A percentile compares a stretch with the other conserved stretches of the same genome.
These are phyloP conservation scores for Ceratocystis cubensis DNA, from an alignment of 2,329 filamentous ascomycete species.

Conservation along the genomic window DNA sequence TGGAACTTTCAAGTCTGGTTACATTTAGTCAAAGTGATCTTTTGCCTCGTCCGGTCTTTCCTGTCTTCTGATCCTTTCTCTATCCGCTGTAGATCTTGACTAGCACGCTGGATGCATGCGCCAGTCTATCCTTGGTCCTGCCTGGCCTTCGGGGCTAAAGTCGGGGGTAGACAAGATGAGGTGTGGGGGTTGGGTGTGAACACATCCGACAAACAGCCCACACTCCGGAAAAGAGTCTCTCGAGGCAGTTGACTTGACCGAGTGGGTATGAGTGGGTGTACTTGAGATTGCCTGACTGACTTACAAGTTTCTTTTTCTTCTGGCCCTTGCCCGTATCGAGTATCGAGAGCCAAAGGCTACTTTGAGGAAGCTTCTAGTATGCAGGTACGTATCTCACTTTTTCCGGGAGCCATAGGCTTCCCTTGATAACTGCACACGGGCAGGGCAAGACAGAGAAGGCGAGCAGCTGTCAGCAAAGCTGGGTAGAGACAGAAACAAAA, in stretches of 20 bases:
- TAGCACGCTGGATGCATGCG: conserved; percentile 1
- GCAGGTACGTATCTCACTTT: not conserved
- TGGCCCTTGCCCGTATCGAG: no score
- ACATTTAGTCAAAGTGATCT: not conserved
- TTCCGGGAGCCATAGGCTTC: not conserved
- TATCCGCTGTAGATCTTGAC: not conserved
- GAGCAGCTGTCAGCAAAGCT: not conserved
- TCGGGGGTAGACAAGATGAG: no score
- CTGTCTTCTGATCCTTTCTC: not conserved
- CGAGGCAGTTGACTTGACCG: not conserved
- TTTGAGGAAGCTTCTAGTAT: not conserved
- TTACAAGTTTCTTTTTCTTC: not conserved
- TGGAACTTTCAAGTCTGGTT: not conserved
- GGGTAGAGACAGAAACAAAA: not conserved
- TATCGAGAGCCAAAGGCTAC: no score
- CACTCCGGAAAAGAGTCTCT: not conserved
- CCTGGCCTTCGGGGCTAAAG: not conserved
- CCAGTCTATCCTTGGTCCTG: not conserved
- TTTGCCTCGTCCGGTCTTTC: not conserved
- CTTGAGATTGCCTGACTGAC: not conserved
- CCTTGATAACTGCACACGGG: not conserved
- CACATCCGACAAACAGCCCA: not conserved
- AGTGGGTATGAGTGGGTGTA: not conserved
- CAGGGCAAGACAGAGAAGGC: not conserved
- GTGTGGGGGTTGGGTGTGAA: not conserved